Conservation (phyloP, 192 early-diverging fungal genomes). For the Cetraspora pellucida region DNA sequence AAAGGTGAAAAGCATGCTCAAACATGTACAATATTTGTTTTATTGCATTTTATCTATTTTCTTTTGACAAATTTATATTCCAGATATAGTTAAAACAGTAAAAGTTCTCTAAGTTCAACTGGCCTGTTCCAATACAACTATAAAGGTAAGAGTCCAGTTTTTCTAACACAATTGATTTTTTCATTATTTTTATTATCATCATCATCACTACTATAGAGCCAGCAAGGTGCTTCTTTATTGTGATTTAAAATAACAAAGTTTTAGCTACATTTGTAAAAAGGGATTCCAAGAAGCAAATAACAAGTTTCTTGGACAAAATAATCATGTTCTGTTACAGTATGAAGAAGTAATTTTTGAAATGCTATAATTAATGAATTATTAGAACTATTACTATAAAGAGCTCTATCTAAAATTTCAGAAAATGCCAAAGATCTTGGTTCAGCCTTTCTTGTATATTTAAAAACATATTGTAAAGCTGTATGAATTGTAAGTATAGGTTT, state of each 20-base stretch:
- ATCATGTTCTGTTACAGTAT: background rate
- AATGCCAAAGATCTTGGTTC: background rate
- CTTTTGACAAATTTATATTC: background rate
- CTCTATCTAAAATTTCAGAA: background rate
- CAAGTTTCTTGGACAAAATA: background rate
- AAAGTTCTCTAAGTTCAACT: background rate
- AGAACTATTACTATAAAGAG: background rate
- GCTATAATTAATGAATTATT: background rate
- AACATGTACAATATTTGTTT: background rate
- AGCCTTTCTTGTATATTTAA: background rate
- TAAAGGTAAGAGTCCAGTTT: background rate
- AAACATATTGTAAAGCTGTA: background rate
- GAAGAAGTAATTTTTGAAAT: slow-evolving; percentile 4
- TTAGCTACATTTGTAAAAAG: background rate
- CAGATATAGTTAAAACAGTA: background rate
- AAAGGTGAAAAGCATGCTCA: background rate
- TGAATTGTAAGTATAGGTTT: background rate
- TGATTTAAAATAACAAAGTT: slow-evolving; percentile 6
- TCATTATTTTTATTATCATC: no score
- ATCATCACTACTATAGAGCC: background rate
- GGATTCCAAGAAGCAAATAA: slow-evolving; percentile 3
- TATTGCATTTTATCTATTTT: background rate
- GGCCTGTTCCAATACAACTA: background rate
- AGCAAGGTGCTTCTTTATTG: background rate
- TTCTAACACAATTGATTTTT: no score